These are phyloP conservation scores for Arthrinium puccinioides DNA, from an alignment of 2,329 filamentous ascomycete genomes.

Conservation along the genomic window DNA sequence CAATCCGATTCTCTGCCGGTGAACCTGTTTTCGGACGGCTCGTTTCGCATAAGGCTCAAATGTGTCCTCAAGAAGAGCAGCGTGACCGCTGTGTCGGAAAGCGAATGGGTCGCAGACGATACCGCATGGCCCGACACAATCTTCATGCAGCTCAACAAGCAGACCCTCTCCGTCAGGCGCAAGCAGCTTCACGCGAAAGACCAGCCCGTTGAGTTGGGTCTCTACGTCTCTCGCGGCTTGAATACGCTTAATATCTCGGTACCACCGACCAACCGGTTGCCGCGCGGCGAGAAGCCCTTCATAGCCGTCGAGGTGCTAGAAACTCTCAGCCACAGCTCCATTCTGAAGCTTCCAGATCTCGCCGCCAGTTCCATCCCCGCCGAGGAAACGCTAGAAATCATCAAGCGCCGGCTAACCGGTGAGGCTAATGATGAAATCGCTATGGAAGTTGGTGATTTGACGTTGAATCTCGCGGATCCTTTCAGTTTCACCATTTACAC, in stretches of 20 bases:
- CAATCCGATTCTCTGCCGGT: slow-evolving; percentile 24
- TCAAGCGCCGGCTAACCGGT: slow-evolving; percentile 39
- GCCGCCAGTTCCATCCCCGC: slow-evolving; percentile 28
- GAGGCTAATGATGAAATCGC: slow-evolving; percentile 56
- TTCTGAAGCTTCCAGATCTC: slow-evolving; percentile 31
- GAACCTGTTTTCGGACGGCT: slow-evolving; percentile 39
- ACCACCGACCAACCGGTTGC: slow-evolving; percentile 10
- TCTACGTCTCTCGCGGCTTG: slow-evolving; percentile 44
- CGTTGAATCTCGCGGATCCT: slow-evolving; percentile 59
- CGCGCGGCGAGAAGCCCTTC: slow-evolving; percentile 37
- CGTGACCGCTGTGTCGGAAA: slow-evolving; percentile 27
- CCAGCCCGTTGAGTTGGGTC: slow-evolving; percentile 67
- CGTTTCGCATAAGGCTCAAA: slow-evolving; percentile 60
- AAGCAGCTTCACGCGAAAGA: slow-evolving; percentile 71
- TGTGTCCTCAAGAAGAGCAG: slow-evolving; percentile 38
- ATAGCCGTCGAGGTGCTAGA: slow-evolving; percentile 66
- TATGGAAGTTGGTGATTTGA: slow-evolving; percentile 49
- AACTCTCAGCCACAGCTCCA: slow-evolving; percentile 37
- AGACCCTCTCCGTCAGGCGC: slow-evolving; percentile 50
- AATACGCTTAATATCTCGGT: slow-evolving; percentile 56
- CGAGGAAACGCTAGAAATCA: slow-evolving; percentile 44
- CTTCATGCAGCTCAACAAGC: slow-evolving; percentile 61
- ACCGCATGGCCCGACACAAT: slow-evolving; percentile 65
- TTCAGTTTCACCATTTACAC: slow-evolving; percentile 59
- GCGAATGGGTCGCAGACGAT: slow-evolving; percentile 56